Evolutionary conservation across 305 asterid genomes (phyloP), one percentile per base, ranked within the genome.

Genomic region (Plantago coronopus): DNA sequence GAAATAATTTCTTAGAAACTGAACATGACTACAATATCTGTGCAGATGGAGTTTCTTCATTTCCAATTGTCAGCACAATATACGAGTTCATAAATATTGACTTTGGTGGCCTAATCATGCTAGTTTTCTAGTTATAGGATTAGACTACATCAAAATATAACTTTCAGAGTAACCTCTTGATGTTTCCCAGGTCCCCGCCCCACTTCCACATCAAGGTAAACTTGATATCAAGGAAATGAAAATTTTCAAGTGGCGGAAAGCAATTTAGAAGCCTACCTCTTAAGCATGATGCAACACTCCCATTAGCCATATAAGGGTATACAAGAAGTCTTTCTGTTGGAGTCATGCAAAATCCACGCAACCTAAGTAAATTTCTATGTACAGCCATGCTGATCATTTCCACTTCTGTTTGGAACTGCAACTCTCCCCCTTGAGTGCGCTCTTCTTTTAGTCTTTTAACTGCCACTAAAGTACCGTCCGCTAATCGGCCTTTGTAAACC

Each of bases 371-470:
- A 73, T 83, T 83, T 34, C 87, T 81, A 66, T 83, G 90, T 54
- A 83, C 90, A 10, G 90, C 90, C 90, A 83, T 80, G 83, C 90
- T 83, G 63, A 83, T 83, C 90, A 83, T 83, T 68, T 83, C 90
- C 50, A 83, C 83, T 70, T 83, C 90, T 19, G 87, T 80, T 71
- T 83, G 89, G 62, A 83, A 83, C 74, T 80, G 86, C 60, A 83
- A 70, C 70, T 83, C 90, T 50, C 90, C 90, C 21, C 90, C 87
- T 78, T 80, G 85, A 47, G 87, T 83, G 18, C 90, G 87, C 69
- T 83, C 90, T 65, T 80, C 90, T 78, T 83, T 83, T 56, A 83
- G 74, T 69, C 90, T 78, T 73, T 83, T 83, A 29, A 80, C 83
- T 31, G 85, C 90, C 66, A 83, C 90, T 55, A 80, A 76, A 43